Base-by-base conservation (phyloP, 2,329 filamentous ascomycete genomes). In the Pseudogymnoascus sp. region DNA sequence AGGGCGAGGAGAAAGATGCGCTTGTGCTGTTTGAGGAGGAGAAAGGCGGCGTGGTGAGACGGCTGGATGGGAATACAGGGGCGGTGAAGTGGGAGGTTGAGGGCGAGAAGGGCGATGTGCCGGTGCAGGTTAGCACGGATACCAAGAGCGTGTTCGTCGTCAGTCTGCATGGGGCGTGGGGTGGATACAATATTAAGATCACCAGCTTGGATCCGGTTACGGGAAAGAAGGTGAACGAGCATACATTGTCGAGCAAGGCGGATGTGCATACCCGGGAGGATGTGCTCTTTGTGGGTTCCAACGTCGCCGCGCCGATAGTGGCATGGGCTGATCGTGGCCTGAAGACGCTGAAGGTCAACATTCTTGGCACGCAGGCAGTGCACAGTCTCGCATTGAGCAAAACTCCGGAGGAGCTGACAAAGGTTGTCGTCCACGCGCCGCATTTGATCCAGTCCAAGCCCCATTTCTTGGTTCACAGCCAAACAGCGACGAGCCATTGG, bases 391-490 rank as follows among this genome's bases (percentile, higher is more conserved):
- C 76, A 15, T 73, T 85, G 23, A 71, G 76, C 18, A 68, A 74
- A 5, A 76, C 76, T 15, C 76, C 80, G 3, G 71, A 75, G 13
- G 71, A 73, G 3, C 77, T 89, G 58, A 78, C 84, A 60, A 75
- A 76, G 18, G 76, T 88, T 48, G 72, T 74, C 2, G 77, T 96
- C 19, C 89, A 95, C 69, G 88, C 89, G 0, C 87, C 90, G 13
- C 84, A 85, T 64, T 78, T 86, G 60, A 74, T 83, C 28, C 87
- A 88, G 68, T 86, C 89, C 3, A 78, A 84, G 48, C 79, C 90
- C 35, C 90, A 95, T 74, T 95, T 96, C 75, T 76, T 96, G 30
- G 88, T 96, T 4, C 89, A 96, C 66, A 90, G 84, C 66, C 80
- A 85, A 66, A 89, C 89, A 0, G 77, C 77, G 34, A 76, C 76